Conservation (phyloP, 2,329 filamentous ascomycete genomes). For the Myriosclerotinia curreyana region DNA sequence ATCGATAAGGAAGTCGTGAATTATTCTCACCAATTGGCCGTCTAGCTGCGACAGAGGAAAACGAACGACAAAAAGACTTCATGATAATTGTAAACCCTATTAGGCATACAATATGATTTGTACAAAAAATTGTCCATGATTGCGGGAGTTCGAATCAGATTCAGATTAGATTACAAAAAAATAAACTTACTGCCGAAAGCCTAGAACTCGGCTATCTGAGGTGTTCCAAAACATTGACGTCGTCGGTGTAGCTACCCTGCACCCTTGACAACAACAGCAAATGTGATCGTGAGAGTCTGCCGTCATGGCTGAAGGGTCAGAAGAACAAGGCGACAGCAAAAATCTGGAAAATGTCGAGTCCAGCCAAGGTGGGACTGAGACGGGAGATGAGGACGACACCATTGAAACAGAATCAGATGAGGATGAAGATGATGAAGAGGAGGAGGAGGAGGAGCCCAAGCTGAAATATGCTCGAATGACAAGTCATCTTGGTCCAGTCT, state of each 20-base stretch:
- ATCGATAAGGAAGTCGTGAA: slow-evolving; percentile 21
- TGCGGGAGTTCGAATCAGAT: slow-evolving; percentile 6
- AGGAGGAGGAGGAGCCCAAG: slow-evolving; percentile 86
- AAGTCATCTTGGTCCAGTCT: slow-evolving; percentile 72
- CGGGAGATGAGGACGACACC: slow-evolving; percentile 29
- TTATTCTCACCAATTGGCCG: slow-evolving; percentile 27
- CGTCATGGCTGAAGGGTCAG: slow-evolving; percentile 38
- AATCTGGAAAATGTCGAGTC: slow-evolving; percentile 28
- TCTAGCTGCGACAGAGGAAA: slow-evolving; percentile 24
- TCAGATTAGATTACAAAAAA: background rate
- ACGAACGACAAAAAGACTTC: slow-evolving; percentile 32
- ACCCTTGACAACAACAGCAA: slow-evolving; percentile 31
- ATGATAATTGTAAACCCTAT: slow-evolving; percentile 23
- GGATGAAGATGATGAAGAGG: slow-evolving; percentile 47
- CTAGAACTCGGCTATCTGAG: slow-evolving; percentile 21
- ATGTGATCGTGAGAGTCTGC: slow-evolving; percentile 37
- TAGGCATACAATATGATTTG: slow-evolving; percentile 8
- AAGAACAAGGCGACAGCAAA: slow-evolving; percentile 35
- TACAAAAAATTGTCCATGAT: slow-evolving; percentile 5
- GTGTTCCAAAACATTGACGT: slow-evolving; percentile 33
- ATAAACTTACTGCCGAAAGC: slow-evolving; percentile 20
- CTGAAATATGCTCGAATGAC: slow-evolving; percentile 92
- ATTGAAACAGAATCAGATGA: slow-evolving; percentile 47
- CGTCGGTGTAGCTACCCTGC: slow-evolving; percentile 25
- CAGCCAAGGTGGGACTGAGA: slow-evolving; percentile 27